Evolutionary conservation across 2,329 filamentous ascomycete species (phyloP).

Genomic region (Pseudogymnoascus sp.): DNA sequence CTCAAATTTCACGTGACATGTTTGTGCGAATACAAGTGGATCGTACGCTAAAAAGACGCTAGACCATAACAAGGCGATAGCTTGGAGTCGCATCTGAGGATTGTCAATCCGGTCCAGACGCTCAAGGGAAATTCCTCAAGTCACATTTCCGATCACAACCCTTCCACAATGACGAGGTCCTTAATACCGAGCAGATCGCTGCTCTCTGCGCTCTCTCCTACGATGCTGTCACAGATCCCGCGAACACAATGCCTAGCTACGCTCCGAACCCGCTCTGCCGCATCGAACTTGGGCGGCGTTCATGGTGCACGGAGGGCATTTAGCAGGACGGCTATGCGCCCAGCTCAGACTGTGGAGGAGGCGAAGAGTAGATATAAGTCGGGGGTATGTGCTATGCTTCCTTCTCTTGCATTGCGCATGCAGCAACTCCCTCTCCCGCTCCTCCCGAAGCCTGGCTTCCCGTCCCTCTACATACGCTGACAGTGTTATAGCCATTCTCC

Average conservation of each 20-base stretch:
- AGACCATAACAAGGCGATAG: conserved; percentile 6
- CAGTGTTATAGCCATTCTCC: conserved; percentile 66
- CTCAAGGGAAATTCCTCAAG: neutral
- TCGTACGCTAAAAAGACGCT: neutral
- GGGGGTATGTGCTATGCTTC: conserved; percentile 19
- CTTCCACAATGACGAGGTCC: conserved; percentile 21
- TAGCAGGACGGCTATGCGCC: conserved; percentile 13
- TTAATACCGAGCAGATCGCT: conserved; percentile 21
- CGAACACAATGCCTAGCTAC: conserved; percentile 9
- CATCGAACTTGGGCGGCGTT: neutral
- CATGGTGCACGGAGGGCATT: conserved; percentile 14
- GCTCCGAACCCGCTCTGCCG: neutral
- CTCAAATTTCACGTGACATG: neutral
- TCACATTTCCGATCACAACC: neutral
- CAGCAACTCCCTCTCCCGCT: neutral
- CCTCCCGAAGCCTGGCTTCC: neutral
- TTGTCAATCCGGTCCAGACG: neutral
- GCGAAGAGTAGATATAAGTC: conserved; percentile 25
- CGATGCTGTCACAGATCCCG: conserved; percentile 16
- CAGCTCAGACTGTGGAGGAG: conserved; percentile 29
- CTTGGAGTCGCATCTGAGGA: conserved; percentile 3
- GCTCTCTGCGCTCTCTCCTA: conserved; percentile 14
- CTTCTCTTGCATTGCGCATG: neutral
- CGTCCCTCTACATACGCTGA: neutral
- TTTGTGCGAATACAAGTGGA: neutral